Conservation (phyloP, 2,329 filamentous ascomycete genomes). For the Fusarium poae region DNA sequence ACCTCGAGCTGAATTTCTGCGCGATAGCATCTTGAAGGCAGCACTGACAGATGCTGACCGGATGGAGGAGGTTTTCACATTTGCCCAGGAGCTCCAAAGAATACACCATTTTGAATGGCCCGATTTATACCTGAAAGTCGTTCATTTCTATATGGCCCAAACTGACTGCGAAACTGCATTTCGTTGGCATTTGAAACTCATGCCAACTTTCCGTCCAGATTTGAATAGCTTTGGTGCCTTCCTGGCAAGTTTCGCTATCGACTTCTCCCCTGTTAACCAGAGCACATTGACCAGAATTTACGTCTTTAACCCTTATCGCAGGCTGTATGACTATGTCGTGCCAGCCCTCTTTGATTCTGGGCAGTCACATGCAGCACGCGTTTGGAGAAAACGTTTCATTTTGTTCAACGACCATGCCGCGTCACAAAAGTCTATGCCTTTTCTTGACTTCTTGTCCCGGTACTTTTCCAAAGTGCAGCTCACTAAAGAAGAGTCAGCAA, state of each 20-base stretch:
- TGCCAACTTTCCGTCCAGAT: conserved; percentile 58
- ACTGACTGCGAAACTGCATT: conserved; percentile 56
- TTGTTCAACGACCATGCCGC: conserved; percentile 59
- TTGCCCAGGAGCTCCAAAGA: conserved; percentile 53
- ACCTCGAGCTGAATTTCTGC: conserved; percentile 45
- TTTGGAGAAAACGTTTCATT: conserved; percentile 63
- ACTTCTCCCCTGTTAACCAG: conserved; percentile 55
- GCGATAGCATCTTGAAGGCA: conserved; percentile 50
- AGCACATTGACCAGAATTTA: conserved; percentile 62
- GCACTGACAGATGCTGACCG: conserved; percentile 47
- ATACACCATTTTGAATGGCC: conserved; percentile 62
- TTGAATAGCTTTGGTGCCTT: conserved; percentile 58
- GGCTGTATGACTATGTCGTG: conserved; percentile 65
- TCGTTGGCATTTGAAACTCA: conserved; percentile 63
- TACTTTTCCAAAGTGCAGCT: conserved; percentile 61
- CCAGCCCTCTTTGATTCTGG: conserved; percentile 65
- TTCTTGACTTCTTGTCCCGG: conserved; percentile 61
- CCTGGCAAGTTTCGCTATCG: conserved; percentile 59
- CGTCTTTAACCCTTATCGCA: conserved; percentile 56
- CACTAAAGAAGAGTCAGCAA: conserved; percentile 53
- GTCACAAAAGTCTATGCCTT: conserved; percentile 58
- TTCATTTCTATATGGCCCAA: conserved; percentile 59
- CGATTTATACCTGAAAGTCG: conserved; percentile 61
- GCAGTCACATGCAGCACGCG: conserved; percentile 57
- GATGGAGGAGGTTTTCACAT: conserved; percentile 47